phyloP scores from a whole-genome alignment of 495 filamentous ascomycete genomes.

The Penicillium herquei region DNA sequence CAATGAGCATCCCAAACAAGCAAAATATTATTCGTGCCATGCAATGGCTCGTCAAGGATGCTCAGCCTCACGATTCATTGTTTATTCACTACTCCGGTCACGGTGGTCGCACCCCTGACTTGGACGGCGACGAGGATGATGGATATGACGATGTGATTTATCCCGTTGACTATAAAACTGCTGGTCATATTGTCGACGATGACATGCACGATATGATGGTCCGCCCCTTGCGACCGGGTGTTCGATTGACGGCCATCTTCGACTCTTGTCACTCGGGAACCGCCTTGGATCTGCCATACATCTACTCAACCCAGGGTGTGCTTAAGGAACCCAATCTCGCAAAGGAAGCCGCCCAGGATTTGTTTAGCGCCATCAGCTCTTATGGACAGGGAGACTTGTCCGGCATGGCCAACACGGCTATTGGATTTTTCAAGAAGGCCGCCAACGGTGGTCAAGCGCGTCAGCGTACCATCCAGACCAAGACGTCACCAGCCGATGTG shows the following conservation, averaged over 20 bases:
- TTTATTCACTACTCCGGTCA: conserved; percentile 99
- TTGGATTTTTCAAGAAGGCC: conserved; percentile 91
- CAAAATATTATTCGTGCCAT: conserved; percentile 93
- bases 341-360: conserved; percentile 92
- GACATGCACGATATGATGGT: conserved; percentile 99
- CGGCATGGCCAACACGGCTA: conserved; percentile 72
- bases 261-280: conserved; percentile 98
- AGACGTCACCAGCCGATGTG: conserved; percentile 93
- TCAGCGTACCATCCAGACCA: conserved; percentile 74
- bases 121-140: conserved; percentile 94
- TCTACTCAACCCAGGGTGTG: conserved; percentile 91
- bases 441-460: conserved; percentile 75
- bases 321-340: conserved; percentile 97
- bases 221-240: conserved; percentile 73
- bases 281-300: conserved; percentile 92
- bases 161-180: conserved; percentile 85
- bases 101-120: conserved; percentile 90
- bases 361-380: conserved; percentile 80
- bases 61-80: conserved; percentile 89
- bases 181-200: conserved; percentile 94
- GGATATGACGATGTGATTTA: conserved; percentile 98
- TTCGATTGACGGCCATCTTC: conserved; percentile 93
- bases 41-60: conserved; percentile 98
- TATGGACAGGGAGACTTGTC: conserved; percentile 87
- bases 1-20: conserved; percentile 92